A percentile compares a stretch with the other conserved stretches of the same genome.
These are phyloP conservation scores for Penicillium verhagenii DNA, from an alignment of 495 filamentous ascomycete species.

Conservation along the genomic window DNA sequence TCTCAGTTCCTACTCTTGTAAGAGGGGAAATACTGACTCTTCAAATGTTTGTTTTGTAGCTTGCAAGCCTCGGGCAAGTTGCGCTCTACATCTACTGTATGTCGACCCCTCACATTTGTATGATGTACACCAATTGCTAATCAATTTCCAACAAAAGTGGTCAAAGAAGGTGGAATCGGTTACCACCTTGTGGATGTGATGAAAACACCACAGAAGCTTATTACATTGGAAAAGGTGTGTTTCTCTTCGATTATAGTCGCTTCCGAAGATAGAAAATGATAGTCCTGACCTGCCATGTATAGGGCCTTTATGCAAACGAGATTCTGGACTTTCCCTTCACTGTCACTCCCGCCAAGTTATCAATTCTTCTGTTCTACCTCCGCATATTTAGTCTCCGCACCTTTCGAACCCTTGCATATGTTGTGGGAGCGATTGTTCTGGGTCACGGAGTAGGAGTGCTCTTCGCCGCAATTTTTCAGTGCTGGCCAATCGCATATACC, in stretches of 20 bases:
- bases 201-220: neutral
- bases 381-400: neutral
- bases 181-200: neutral
- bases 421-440: neutral
- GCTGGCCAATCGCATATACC: neutral
- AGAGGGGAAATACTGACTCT: too few relatives aligned
- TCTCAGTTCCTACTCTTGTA: too few relatives aligned
- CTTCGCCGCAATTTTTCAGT: neutral
- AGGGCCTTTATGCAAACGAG: neutral
- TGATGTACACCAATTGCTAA: neutral
- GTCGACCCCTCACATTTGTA: neutral
- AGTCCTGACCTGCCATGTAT: too few relatives aligned
- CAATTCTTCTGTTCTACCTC: neutral
- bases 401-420: neutral
- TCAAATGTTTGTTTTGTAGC: too few relatives aligned
- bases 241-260: neutral
- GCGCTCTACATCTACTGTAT: neutral
- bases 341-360: neutral
- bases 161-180: neutral
- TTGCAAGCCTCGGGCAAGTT: neutral
- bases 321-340: neutral
- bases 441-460: neutral
- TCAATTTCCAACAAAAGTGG: neutral
- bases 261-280: neutral
- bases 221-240: neutral